Conservation (phyloP, 805 yeast species). For the Candida fluviatilis region DNA sequence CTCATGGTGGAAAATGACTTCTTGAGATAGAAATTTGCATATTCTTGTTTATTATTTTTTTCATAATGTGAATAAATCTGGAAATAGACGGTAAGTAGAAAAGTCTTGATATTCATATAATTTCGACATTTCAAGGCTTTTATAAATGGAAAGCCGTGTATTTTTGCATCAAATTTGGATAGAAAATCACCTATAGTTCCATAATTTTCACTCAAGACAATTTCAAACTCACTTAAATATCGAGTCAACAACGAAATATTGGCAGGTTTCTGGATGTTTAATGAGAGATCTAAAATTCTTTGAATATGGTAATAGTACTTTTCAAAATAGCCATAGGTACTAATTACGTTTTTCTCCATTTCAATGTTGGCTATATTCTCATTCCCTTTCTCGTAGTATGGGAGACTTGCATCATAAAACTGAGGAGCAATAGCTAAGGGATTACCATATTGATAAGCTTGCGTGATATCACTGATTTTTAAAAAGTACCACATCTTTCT, state of each 20-base stretch:
- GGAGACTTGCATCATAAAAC: conserved; percentile 26
- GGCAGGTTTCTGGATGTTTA: conserved; percentile 15
- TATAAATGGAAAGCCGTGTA: conserved; percentile 16
- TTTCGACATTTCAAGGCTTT: conserved; percentile 24
- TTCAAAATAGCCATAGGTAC: conserved; percentile 24
- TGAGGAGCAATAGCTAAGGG: conserved; percentile 27
- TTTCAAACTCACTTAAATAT: conserved; percentile 33
- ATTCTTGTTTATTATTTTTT: conserved; percentile 15
- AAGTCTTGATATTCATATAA: conserved; percentile 24
- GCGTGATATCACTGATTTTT: conserved; percentile 24
- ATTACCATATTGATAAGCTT: conserved; percentile 30
- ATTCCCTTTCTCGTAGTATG: conserved; percentile 30
- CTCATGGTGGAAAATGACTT: conserved; percentile 21
- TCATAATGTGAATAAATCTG: conserved; percentile 42
- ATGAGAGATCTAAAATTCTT: conserved; percentile 18
- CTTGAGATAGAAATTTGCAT: conserved; percentile 32
- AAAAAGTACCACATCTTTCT: conserved; percentile 38
- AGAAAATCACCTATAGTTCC: conserved; percentile 20
- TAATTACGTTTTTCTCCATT: conserved; percentile 33
- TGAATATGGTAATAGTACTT: conserved; percentile 25
- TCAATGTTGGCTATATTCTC: conserved; percentile 30
- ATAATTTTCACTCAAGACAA: conserved; percentile 23
- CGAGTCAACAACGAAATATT: conserved; percentile 17
- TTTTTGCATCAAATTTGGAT: conserved; percentile 14
- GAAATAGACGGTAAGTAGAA: conserved; percentile 22